Base-by-base conservation (phyloP, 306 rosid genomes). In the Mimosa bimucronata region DNA sequence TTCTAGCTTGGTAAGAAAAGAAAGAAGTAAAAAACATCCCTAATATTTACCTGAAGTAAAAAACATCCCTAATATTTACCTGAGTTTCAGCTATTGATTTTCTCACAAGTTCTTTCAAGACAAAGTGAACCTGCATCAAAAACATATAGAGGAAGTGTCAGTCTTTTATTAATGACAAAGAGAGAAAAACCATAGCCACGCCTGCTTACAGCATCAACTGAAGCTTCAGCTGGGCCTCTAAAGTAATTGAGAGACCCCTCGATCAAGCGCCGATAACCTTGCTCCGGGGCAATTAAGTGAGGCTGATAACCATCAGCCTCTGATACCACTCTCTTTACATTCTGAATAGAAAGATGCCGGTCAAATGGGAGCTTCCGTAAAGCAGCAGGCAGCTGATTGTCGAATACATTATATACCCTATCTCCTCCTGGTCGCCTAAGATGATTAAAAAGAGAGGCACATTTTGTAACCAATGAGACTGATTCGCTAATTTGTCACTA, bases 221-320 rank as follows among this genome's bases (percentile, higher is more conserved):
- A 95, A 82, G 99, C 99, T 84, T 95, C 99, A 72, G 99, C 92
- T 14, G 99, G 98, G 61, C 99, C 99, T 70, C 94, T 89, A 79
- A 95, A 95, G 88, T 91, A 95, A 77, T 81, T 80, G 14, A 95
- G 92, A 60, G 99, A 70, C 26, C 98, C 90, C 64, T 95, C 99
- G 62, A 95, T 95, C 55, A 95, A 88, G 48, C 99, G 96, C 52
- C 98, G 89, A 83, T 95, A 95, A 79, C 99, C 99, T 89, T 88
- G 99, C 89, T 95, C 99, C 1, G 99, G 99, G 67, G 99, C 99
- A 84, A 95, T 91, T 88, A 95, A 89, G 88, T 95, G 99, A 55
- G 99, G 99, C 87, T 95, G 99, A 78, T 95, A 95, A 87, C 99
- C 99, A 85, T 95, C 99, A 23, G 98, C 96, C 88, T 95, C 98